phyloP scores from a whole-genome alignment of 2,329 filamentous ascomycete genomes.

The Fusarium sp. region DNA sequence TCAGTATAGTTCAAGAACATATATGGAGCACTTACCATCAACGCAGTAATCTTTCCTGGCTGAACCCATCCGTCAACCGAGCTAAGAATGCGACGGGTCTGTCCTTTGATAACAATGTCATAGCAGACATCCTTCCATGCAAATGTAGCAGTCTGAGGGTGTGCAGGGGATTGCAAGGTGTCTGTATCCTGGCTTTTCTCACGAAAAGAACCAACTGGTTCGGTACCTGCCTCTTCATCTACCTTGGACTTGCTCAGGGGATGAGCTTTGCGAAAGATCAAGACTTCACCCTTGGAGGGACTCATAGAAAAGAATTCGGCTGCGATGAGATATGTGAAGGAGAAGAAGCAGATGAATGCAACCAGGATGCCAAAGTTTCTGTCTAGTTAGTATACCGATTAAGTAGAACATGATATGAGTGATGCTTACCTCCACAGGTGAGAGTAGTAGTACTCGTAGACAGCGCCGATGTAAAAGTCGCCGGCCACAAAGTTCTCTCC shows the following conservation, averaged over 20 bases:
- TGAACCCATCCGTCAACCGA: slow-evolving; percentile 79
- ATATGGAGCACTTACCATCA: slow-evolving; percentile 59
- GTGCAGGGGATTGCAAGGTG: neutral
- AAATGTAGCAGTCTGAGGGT: slow-evolving; percentile 56
- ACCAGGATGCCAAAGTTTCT: slow-evolving; percentile 38
- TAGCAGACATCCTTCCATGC: slow-evolving; percentile 78
- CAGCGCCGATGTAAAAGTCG: slow-evolving; percentile 23
- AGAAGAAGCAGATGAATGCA: slow-evolving; percentile 28
- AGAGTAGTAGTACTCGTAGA: slow-evolving; percentile 60
- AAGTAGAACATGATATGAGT: neutral
- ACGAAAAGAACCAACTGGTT: neutral
- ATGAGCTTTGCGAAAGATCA: slow-evolving; percentile 65
- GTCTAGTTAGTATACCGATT: neutral
- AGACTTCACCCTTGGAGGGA: slow-evolving; percentile 28
- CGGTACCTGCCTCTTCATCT: neutral
- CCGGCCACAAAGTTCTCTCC: slow-evolving; percentile 20
- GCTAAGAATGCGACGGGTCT: slow-evolving; percentile 71
- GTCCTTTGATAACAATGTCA: slow-evolving; percentile 74
- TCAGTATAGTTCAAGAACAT: neutral
- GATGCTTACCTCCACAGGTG: slow-evolving; percentile 61
- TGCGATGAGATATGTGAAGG: slow-evolving; percentile 13
- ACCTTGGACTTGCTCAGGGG: slow-evolving; percentile 58
- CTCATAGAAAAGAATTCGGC: slow-evolving; percentile 14
- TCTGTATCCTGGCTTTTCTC: neutral
- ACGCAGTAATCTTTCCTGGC: slow-evolving; percentile 75